A percentile compares a stretch with the other conserved stretches of the same genome.
Evolutionary conservation across 768 basidiomycete species (phyloP).

Genomic region (Phlebiopsis gigantea): DNA sequence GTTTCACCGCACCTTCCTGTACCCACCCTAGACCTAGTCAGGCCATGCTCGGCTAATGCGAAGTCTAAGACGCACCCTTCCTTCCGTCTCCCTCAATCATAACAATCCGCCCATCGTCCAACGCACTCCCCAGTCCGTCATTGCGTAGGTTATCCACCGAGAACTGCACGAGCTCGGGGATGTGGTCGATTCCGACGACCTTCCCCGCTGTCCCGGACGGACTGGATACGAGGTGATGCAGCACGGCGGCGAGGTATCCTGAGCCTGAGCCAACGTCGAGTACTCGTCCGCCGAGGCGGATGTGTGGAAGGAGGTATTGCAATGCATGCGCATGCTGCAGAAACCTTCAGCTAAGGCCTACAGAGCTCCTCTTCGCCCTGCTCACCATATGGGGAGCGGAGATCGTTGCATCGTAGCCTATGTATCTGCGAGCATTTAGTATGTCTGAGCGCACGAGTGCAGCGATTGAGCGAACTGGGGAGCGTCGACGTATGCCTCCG

Average conservation of each 20-base stretch:
- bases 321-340: slow-evolving; percentile 78
- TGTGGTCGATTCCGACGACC: slow-evolving; percentile 90
- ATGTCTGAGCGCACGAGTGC: not conserved
- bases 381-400: slow-evolving; percentile 93
- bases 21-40: not conserved
- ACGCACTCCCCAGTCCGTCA: slow-evolving; percentile 54
- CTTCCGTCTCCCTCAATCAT: slow-evolving; percentile 79
- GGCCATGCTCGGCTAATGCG: not conserved
- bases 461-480: slow-evolving; percentile 32
- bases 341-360: not conserved
- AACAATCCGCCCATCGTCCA: slow-evolving; percentile 52
- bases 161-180: slow-evolving; percentile 70
- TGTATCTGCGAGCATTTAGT: slow-evolving; percentile 31
- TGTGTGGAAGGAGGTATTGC: slow-evolving; percentile 69
- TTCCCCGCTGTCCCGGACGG: slow-evolving; percentile 35
- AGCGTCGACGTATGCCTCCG: slow-evolving; percentile 43
- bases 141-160: slow-evolving; percentile 59
- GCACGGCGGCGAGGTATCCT: slow-evolving; percentile 79
- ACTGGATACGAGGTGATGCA: slow-evolving; percentile 62
- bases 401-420: slow-evolving; percentile 87
- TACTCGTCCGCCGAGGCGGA: slow-evolving; percentile 65
- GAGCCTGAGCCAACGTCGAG: slow-evolving; percentile 91
- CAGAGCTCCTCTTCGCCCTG: not conserved
- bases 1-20: not conserved
- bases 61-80: slow-evolving; percentile 42